Evolutionary conservation across 176 grass and related monocot genomes (phyloP).

Genomic region (Saccharum officinarum): DNA sequence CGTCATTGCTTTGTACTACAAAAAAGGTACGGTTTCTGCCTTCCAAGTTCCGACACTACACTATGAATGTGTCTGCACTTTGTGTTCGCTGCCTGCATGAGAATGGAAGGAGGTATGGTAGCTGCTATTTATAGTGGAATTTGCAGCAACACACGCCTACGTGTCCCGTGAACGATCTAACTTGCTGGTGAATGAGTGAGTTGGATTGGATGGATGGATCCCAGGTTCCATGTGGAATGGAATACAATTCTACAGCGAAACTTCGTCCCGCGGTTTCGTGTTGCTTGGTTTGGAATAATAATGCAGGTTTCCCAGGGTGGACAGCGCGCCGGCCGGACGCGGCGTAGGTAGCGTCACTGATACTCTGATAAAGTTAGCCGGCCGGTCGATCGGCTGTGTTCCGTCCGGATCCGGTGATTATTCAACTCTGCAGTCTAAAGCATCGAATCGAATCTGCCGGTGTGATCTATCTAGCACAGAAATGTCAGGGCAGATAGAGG

Average conservation of each 20-base stretch:
- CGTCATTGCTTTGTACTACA: not conserved
- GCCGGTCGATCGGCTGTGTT: no score
- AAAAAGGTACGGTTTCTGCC: not conserved
- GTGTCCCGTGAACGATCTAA: no score
- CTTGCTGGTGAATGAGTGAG: no score
- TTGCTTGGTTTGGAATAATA: slow-evolving; percentile 12
- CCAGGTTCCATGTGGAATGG: not conserved
- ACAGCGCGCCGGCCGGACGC: not conserved
- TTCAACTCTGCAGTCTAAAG: not conserved
- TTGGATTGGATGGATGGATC: not conserved
- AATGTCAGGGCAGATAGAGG: no score
- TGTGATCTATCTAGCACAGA: not conserved
- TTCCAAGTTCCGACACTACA: not conserved
- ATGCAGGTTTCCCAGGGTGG: not conserved
- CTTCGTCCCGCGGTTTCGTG: slow-evolving; percentile 18
- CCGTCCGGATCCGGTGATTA: not conserved
- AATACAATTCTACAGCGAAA: not conserved
- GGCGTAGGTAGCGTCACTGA: not conserved
- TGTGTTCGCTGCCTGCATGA: no score
- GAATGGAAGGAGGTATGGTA: no score
- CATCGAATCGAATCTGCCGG: not conserved
- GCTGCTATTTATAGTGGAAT: no score
- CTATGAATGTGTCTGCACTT: not conserved
- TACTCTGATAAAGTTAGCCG: not conserved
- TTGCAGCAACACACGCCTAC: no score